A percentile compares a stretch with the other conserved stretches of the same genome.
Conservation (phyloP, 495 filamentous ascomycete genomes). For the Trichoderma orchidacearum region DNA sequence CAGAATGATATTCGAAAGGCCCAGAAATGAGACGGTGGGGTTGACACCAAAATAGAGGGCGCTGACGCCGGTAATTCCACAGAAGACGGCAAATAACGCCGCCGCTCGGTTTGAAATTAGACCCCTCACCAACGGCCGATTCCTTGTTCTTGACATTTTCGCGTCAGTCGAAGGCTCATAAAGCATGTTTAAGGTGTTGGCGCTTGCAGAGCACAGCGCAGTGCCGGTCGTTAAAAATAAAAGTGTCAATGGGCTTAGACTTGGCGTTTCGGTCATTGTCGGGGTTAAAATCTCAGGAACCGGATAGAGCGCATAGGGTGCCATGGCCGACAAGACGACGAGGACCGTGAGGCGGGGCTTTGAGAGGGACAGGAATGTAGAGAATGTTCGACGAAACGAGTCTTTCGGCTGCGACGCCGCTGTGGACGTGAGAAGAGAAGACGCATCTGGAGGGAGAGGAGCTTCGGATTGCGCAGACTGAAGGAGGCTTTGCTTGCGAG, state of each 20-base stretch:
- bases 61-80: conserved; percentile 50
- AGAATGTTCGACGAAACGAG: conserved; percentile 62
- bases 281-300: conserved; percentile 64
- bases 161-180: conserved; percentile 84
- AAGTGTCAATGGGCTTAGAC: conserved; percentile 78
- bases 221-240: conserved; percentile 86
- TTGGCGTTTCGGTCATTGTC: conserved; percentile 56
- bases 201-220: conserved; percentile 68
- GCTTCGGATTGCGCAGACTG: background rate
- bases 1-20: conserved; percentile 69
- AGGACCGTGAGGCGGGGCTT: conserved; percentile 91
- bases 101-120: conserved; percentile 67
- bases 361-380: conserved; percentile 80
- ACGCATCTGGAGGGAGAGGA: conserved; percentile 64
- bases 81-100: conserved; percentile 59
- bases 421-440: conserved; percentile 58
- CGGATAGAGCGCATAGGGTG: conserved; percentile 86
- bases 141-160: conserved; percentile 81
- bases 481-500: background rate
- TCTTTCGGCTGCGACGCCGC: conserved; percentile 52
- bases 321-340: conserved; percentile 80
- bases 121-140: conserved; percentile 75
- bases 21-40: conserved; percentile 78
- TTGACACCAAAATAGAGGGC: conserved; percentile 83
- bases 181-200: conserved; percentile 95